Base-by-base conservation (phyloP, 495 filamentous ascomycete genomes). In the Penicillium macrosclerotiorum region DNA sequence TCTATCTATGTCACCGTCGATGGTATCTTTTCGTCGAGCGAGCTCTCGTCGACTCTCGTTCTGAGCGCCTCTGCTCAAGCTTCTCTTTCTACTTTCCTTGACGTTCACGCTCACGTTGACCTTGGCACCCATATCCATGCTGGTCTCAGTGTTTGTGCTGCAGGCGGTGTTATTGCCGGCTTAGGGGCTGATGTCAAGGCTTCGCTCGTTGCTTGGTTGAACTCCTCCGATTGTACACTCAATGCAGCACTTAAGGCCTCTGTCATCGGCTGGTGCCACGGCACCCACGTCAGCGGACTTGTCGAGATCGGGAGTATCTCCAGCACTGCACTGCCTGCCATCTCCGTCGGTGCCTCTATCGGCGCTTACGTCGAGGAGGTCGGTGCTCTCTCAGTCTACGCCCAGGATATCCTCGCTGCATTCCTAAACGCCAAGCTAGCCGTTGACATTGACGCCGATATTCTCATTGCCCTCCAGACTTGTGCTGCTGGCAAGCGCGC, bases 1-100 rank as follows among this genome's bases (percentile, higher is more conserved):
- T 57, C 64, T 8, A 57, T 72, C 30, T 64, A 60, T 36, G 68
- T 72, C 22, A 70, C 61, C 29, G 16, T 72, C 17, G 68, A 72
- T 9, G 71, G 71, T 64, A 69, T 74, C 47, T 66, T 71, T 42
- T 41, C 47, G 7, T 41, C 61, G 19, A 26, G 54, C 35, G 56
- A 60, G 12, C 51, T 67, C 11, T 58, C 54, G 34, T 48, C 52
- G 11, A 59, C 54, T 40, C 63, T 70, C 8, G 58, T 69, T 39
- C 62, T 74, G 33, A 64, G 51, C 41, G 49, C 51, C 31, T 58
- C 53, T 18, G 52, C 57, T 17, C 68, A 70, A 55, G 24, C 59
- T 41, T 51, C 62, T 36, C 62, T 74, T 16, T 40, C 51, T 33
- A 47, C 58, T 37, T 69, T 65, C 57, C 42, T 43, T 43, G 23